Base-by-base conservation (phyloP, 192 early-diverging fungal genomes). In the Coemansia sp. region DNA sequence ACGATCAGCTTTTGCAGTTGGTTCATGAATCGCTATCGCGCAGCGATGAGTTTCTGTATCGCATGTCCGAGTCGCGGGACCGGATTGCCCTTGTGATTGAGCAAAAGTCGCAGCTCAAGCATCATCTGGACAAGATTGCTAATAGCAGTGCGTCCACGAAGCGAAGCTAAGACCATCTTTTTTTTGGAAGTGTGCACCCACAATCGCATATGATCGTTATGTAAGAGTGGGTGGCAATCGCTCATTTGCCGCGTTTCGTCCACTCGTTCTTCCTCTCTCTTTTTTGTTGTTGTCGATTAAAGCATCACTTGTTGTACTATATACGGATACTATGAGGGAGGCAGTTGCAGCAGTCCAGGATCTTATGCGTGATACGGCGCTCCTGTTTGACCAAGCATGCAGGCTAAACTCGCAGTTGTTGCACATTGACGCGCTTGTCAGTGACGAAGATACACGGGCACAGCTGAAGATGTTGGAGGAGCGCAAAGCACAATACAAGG, bases 21-120 rank as follows among this genome's bases (percentile, higher is more conserved):
- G 78, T 75, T 1, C 74, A 81, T 30, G 78, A 81, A 58, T 81
- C 78, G 7, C 53, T 81, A 41, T 75, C 78, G 11, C 66, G 78
- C 3, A 81, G 78, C 61, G 78, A 81, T 34, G 78, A 81, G 67
- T 81, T 81, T 52, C 59, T 81, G 44, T 65, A 81, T 65, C 62
- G 78, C 27, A 65, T 81, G 11, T 69, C 68, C 11, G 70, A 75
- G 59, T 81, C 78, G 37, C 69, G 78, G 43, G 74, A 75, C 45
- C 71, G 64, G 52, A 66, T 81, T 43, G 62, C 69, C 27, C 75
- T 75, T 75, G 70, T 73, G 11, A 64, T 81, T 16, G 78, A 81
- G 56, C 78, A 81, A 38, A 68, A 62, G 34, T 52, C 49, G 3
- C 78, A 81, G 60, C 64, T 81, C 37, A 75, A 73, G 70, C 66